These are phyloP conservation scores for Avicennia marina DNA, from an alignment of 257 asterid species.

Conservation along the genomic window DNA sequence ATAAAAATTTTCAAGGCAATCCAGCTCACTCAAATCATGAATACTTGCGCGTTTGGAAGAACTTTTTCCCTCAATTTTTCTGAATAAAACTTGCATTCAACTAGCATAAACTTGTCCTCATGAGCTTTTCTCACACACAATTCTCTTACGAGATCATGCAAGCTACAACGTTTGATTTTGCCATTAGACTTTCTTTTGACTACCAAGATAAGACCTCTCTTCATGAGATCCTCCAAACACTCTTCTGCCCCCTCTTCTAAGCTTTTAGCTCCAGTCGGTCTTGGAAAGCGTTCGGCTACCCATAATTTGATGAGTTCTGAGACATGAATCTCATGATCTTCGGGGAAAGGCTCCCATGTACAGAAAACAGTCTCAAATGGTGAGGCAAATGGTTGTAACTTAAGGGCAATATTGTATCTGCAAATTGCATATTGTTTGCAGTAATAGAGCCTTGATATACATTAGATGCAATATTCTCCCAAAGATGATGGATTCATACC, in stretches of 20 bases:
- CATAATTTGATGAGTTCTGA: background rate
- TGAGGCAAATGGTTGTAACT: conserved; percentile 9
- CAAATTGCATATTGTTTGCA: background rate
- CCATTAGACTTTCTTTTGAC: background rate
- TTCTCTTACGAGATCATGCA: background rate
- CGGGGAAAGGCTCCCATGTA: background rate
- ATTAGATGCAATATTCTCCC: background rate
- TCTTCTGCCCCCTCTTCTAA: background rate
- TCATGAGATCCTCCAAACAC: background rate
- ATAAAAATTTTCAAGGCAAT: background rate
- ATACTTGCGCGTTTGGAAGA: background rate
- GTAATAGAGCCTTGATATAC: background rate
- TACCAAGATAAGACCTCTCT: background rate
- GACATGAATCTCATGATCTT: background rate
- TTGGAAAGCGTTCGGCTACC: background rate
- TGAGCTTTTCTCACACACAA: background rate
- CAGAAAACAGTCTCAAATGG: background rate
- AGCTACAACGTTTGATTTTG: background rate
- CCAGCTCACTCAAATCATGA: background rate
- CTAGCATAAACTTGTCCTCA: no score
- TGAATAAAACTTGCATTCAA: background rate
- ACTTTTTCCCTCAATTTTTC: no score
- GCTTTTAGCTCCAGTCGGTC: background rate
- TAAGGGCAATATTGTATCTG: background rate
- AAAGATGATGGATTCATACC: background rate